phyloP scores from a whole-genome alignment of 2,329 filamentous ascomycete genomes.

The Trichoderma sp. region DNA sequence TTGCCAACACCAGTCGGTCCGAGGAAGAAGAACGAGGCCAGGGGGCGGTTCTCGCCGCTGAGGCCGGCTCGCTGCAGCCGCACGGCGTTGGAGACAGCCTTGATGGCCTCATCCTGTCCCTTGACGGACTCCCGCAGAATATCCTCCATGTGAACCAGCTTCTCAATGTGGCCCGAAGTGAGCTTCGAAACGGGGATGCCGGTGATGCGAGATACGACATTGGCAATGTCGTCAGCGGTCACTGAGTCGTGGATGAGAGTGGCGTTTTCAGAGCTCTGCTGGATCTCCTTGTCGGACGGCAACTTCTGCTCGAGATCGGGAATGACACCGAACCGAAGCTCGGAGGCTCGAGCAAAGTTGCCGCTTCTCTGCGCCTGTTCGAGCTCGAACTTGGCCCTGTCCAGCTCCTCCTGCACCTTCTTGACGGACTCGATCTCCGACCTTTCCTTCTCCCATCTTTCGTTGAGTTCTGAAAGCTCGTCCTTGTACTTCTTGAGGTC shows the following conservation, averaged over 20 bases:
- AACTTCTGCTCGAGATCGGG: slow-evolving; percentile 78
- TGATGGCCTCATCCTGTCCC: slow-evolving; percentile 91
- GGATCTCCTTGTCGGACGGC: slow-evolving; percentile 67
- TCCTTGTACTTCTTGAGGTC: slow-evolving; percentile 76
- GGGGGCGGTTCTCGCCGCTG: slow-evolving; percentile 85
- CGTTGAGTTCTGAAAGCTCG: slow-evolving; percentile 72
- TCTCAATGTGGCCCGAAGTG: slow-evolving; percentile 91
- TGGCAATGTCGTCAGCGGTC: slow-evolving; percentile 91
- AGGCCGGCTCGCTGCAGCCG: slow-evolving; percentile 90
- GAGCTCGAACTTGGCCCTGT: slow-evolving; percentile 80
- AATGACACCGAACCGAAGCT: slow-evolving; percentile 86
- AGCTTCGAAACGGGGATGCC: slow-evolving; percentile 92
- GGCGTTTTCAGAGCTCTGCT: slow-evolving; percentile 44
- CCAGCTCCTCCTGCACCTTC: slow-evolving; percentile 82
- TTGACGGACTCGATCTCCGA: slow-evolving; percentile 86
- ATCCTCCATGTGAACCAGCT: slow-evolving; percentile 94
- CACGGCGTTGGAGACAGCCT: slow-evolving; percentile 88
- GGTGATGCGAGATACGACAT: slow-evolving; percentile 86
- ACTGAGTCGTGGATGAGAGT: slow-evolving; percentile 88
- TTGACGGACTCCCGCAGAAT: slow-evolving; percentile 79
- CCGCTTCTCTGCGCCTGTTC: slow-evolving; percentile 86
- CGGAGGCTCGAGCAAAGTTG: slow-evolving; percentile 87
- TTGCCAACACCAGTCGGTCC: slow-evolving; percentile 96
- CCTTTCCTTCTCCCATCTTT: slow-evolving; percentile 88
- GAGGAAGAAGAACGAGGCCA: slow-evolving; percentile 96